Base-by-base conservation (phyloP, 2,329 filamentous ascomycete species). In the Lachnellula arida region DNA sequence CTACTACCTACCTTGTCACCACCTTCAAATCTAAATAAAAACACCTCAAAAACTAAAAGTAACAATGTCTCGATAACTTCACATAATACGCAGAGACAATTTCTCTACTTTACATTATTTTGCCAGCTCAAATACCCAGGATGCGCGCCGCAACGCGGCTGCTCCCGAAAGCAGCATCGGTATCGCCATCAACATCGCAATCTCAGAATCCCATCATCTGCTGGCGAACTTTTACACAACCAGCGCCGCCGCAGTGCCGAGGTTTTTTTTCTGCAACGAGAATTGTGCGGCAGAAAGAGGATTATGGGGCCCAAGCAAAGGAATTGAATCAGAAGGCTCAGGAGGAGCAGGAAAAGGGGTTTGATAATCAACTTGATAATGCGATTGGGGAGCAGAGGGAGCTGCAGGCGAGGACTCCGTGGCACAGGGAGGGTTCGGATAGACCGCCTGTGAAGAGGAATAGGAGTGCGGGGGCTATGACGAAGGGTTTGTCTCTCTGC, bases 371-470 rank as follows among this genome's bases (percentile, higher is more conserved):
- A 2, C 59, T 67, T 37, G 72, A 74, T 47, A 67, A 74, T 57
- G 65, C 62, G 9, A 66, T 70, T 53, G 66, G 65, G 11, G 59
- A 73, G 55, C 76, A 77, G 47, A 81, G 81, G 64, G 73, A 78
- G 49, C 78, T 79, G 57, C 84, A 86, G 60, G 74, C 81, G 49
- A 75, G 81, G 49, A 78, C 84, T 35, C 86, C 86, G 63, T 88
- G 86, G 86, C 82, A 84, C 60, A 76, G 84, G 15, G 78, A 86
- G 60, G 81, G 83, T 3, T 80, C 80, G 43, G 80, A 84, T 59
- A 65, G 73, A 56, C 81, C 63, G n/a, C 83, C 82, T 5, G 81
- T 84, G 4, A 74, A 74, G 54, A 62, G 65, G 37, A 51, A 54
- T 68, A 76, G 54, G 69, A 76, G 56, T 47, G 61, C 81, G 69